Evolutionary conservation across 2,329 filamentous ascomycete genomes (phyloP).

Genomic region (Fusarium clavum): DNA sequence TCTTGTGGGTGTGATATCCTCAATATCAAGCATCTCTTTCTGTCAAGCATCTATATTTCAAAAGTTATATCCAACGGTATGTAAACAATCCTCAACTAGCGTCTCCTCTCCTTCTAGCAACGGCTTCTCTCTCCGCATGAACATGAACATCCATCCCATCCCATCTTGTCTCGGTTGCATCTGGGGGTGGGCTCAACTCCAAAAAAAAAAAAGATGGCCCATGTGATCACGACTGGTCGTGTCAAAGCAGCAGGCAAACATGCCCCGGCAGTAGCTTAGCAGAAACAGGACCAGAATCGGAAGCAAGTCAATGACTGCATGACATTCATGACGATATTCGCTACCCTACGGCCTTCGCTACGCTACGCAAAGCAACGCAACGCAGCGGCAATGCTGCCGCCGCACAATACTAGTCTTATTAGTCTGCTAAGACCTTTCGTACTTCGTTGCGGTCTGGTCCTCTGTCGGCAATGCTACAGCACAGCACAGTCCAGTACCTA

Average conservation of each 20-base stretch:
- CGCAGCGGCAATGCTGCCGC: conserved; percentile 8
- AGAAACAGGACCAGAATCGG: background rate
- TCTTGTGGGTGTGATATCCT: conserved; percentile 2
- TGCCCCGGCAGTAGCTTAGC: conserved; percentile 29
- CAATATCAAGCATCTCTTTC: background rate
- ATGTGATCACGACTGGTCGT: conserved; percentile 41
- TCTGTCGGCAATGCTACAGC: conserved; percentile 22
- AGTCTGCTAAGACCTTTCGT: conserved; percentile 15
- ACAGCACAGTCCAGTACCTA: background rate
- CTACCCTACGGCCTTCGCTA: conserved; percentile 6
- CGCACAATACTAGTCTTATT: conserved; percentile 1
- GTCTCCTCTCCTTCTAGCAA: background rate
- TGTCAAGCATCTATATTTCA: background rate
- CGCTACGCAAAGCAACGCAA: background rate
- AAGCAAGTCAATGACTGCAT: conserved; percentile 42
- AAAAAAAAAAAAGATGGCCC: conserved; percentile 23
- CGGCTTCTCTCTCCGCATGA: conserved; percentile 18
- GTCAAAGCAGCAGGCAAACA: conserved; percentile 38
- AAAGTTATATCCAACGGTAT: conserved; percentile 17
- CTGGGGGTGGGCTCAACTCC: conserved; percentile 40
- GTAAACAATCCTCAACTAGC: conserved; percentile 2
- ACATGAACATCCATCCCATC: background rate
- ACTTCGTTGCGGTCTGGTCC: conserved; percentile 17
- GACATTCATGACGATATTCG: conserved; percentile 36
- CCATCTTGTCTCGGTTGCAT: conserved; percentile 31